Conservation (phyloP, 371 early-diverging fungal species). For the Rhizopus delemar region DNA sequence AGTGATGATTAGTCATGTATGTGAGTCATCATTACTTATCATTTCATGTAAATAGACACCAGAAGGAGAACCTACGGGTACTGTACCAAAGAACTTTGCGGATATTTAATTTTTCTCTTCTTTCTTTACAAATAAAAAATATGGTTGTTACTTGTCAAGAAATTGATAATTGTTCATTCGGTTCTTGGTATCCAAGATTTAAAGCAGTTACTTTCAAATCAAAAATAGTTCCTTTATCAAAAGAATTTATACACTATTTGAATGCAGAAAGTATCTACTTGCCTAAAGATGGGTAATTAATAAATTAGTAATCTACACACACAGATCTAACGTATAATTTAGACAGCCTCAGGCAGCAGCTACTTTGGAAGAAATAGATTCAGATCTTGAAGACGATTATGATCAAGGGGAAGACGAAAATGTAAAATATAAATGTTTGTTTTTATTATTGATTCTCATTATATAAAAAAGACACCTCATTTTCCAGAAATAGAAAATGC, state of each 20-base stretch:
- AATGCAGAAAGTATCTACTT: slow-evolving; percentile 83
- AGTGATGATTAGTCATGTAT: slow-evolving; percentile 6
- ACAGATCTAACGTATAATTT: neutral
- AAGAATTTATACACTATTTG: slow-evolving; percentile 81
- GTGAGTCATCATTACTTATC: slow-evolving; percentile 4
- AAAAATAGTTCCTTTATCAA: slow-evolving; percentile 66
- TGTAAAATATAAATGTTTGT: neutral
- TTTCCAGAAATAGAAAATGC: slow-evolving; percentile 64
- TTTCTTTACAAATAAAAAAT: neutral
- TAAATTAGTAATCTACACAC: neutral
- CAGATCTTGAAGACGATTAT: slow-evolving; percentile 42
- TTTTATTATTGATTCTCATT: neutral
- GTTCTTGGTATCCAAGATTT: slow-evolving; percentile 77
- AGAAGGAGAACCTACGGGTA: slow-evolving; percentile 50
- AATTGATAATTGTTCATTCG: slow-evolving; percentile 70
- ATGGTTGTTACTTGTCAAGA: slow-evolving; percentile 29
- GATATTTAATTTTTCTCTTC: slow-evolving; percentile 20
- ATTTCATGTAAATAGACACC: slow-evolving; percentile 42
- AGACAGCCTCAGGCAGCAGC: slow-evolving; percentile 47
- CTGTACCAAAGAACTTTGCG: slow-evolving; percentile 50
- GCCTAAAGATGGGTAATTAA: slow-evolving; percentile 62
- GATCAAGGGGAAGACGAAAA: slow-evolving; percentile 25
- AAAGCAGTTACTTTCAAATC: slow-evolving; percentile 67
- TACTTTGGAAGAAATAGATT: slow-evolving; percentile 48
- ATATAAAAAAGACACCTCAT: slow-evolving; percentile 35